Evolutionary conservation across 192 early-diverging fungal genomes (phyloP).

Genomic region (Coemansia sp.): DNA sequence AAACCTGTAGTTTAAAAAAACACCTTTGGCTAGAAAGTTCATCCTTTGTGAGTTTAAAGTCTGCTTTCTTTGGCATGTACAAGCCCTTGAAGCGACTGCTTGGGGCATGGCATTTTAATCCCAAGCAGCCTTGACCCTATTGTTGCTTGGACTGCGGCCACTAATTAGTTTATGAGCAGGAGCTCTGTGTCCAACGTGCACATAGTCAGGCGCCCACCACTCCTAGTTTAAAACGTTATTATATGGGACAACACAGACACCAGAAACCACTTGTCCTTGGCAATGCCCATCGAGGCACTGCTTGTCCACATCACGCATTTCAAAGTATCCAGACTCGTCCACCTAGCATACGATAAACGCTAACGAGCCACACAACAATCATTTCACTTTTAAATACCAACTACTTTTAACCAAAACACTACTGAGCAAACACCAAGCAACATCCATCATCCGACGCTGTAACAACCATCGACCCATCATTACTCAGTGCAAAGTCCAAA

Average conservation of each 20-base stretch:
- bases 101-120: slow-evolving; percentile 55
- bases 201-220: slow-evolving; percentile 66
- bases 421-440: slow-evolving; percentile 63
- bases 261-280: slow-evolving; percentile 55
- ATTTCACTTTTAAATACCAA: too few species aligned
- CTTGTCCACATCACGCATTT: slow-evolving; percentile 61
- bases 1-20: too few species aligned
- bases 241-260: slow-evolving; percentile 73
- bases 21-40: too few species aligned
- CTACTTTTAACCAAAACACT: neutral
- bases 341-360: too few species aligned
- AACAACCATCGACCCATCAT: slow-evolving; percentile 69
- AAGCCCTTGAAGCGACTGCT: slow-evolving; percentile 53
- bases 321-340: slow-evolving; percentile 48
- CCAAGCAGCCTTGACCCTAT: slow-evolving; percentile 49
- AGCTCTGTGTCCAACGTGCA: slow-evolving; percentile 83
- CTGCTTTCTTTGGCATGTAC: slow-evolving; percentile 31
- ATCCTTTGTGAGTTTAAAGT: slow-evolving; percentile 19
- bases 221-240: slow-evolving; percentile 83
- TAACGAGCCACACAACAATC: too few species aligned
- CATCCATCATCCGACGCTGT: slow-evolving; percentile 86
- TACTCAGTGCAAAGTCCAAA: slow-evolving; percentile 75
- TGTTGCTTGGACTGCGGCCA: slow-evolving; percentile 54
- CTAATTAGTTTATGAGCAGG: slow-evolving; percentile 85
- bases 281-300: neutral